Percentiles rank a stretch among this genome's conserved stretches.
Conservation (phyloP, 2,329 filamentous ascomycete species). For the Ceratocystis destructans region DNA sequence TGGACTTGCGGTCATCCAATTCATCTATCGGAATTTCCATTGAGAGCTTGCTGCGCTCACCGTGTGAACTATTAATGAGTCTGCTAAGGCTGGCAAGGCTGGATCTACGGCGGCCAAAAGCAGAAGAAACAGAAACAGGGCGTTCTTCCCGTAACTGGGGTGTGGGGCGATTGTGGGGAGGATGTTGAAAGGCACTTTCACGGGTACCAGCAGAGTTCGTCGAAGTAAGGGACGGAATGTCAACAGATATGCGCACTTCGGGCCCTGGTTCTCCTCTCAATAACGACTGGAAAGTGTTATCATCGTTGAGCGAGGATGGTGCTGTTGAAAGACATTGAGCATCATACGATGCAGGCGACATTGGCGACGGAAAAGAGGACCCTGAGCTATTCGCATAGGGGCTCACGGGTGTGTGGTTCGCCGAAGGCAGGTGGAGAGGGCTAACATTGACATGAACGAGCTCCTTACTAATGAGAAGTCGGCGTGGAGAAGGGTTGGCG, state of each 20-base stretch:
- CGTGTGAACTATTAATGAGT: slow-evolving; percentile 60
- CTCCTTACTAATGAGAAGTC: slow-evolving; percentile 32
- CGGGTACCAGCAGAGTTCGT: slow-evolving; percentile 65
- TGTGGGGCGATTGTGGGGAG: slow-evolving; percentile 25
- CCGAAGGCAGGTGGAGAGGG: slow-evolving; percentile 32
- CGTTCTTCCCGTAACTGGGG: slow-evolving; percentile 42
- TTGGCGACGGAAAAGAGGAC: slow-evolving; percentile 57
- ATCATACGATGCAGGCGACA: slow-evolving; percentile 55
- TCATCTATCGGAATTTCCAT: slow-evolving; percentile 48
- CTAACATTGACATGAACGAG: slow-evolving; percentile 38
- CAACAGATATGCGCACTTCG: slow-evolving; percentile 56
- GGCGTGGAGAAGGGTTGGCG: slow-evolving; percentile 34
- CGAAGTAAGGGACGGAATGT: slow-evolving; percentile 60
- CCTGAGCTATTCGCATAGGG: slow-evolving; percentile 51
- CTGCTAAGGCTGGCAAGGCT: slow-evolving; percentile 66
- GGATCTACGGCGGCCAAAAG: slow-evolving; percentile 56
- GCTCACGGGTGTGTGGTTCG: slow-evolving; percentile 40
- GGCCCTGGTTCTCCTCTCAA: slow-evolving; percentile 61
- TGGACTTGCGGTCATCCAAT: slow-evolving; percentile 43
- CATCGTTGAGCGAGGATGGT: slow-evolving; percentile 59
- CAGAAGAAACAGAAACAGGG: slow-evolving; percentile 48
- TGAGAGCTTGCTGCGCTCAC: slow-evolving; percentile 60
- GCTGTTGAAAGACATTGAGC: slow-evolving; percentile 60
- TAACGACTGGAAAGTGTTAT: slow-evolving; percentile 55
- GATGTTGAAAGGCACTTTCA: slow-evolving; percentile 41